Base-by-base conservation (phyloP, 2,329 filamentous ascomycete species). In the Beauveria medogensis region DNA sequence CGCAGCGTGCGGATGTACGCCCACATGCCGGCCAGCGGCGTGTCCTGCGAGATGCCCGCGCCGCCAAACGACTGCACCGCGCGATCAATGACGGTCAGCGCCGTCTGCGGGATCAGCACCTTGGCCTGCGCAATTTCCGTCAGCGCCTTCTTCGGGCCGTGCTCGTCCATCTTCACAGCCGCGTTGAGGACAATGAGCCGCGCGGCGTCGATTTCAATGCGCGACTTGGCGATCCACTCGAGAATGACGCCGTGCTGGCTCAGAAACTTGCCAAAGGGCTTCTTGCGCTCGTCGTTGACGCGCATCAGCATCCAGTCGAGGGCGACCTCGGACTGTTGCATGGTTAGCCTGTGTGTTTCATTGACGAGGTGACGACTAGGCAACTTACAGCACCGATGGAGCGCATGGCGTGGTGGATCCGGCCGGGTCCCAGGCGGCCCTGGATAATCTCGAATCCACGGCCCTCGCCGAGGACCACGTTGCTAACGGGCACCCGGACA, bases 381-480 rank as follows among this genome's bases (percentile, higher is more conserved):
- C 81, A 18, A 59, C 57, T 73, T 77, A 85, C 85, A 57, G 91
- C 89, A 58, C 94, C 94, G 71, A 99, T 94, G 63, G 86, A 88
- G 65, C 94, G 87, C 94, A 99, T 99, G 63, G 92, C 91, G 78
- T 99, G 94, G 78, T 99, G 94, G 72, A 99, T 97, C 62, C 94
- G 90, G 40, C 94, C 94, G 1, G 94, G 94, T 1, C 94, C 94
- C 26, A 99, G 87, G 67, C 94, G 91, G 62, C 94, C 94, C 74
- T 99, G 94, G 71, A 99, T 97, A 71, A 99, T 96, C 76, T 99
- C 94, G 74, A 99, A 99, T 22, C 94, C 94, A 64, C 91, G 87
- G 65, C 94, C 94, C 73, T 94, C 91, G 63, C 94, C 93, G 3
- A 99, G 87, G 12, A 97, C 89, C 70, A 99, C 88, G 78, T 90